Conservation (phyloP, 1,139 yeast species). For the Casaregolazyma suthepensis region DNA sequence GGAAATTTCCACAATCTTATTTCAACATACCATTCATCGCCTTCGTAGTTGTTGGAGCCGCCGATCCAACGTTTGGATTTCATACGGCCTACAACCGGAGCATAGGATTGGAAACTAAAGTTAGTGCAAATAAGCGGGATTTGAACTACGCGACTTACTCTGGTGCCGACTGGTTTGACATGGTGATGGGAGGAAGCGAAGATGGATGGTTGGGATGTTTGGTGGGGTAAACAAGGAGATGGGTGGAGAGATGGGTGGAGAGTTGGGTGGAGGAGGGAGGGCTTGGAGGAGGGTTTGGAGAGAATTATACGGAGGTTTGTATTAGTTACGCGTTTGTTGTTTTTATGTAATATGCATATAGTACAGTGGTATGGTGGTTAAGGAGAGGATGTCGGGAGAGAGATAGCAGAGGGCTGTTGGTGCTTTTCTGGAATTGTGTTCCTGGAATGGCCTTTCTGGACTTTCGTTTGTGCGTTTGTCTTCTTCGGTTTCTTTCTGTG, state of each 20-base stretch:
- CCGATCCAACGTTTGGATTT: constrained; percentile 37
- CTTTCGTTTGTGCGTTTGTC: no score
- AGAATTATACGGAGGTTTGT: no score
- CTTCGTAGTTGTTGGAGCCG: constrained; percentile 31
- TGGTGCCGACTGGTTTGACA: not conserved
- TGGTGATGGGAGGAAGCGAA: not conserved
- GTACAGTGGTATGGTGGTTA: no score
- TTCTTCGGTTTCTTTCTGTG: no score
- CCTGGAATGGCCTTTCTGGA: no score
- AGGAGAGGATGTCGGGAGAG: no score
- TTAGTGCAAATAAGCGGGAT: constrained; percentile 4
- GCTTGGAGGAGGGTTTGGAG: not conserved
- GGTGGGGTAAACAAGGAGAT: not conserved
- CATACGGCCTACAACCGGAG: constrained; percentile 32
- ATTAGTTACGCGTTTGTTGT: no score
- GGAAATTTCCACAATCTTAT: not conserved
- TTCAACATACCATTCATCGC: constrained; percentile 30
- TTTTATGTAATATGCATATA: no score
- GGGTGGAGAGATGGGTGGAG: not conserved
- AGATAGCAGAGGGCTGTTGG: no score
- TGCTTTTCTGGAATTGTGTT: no score
- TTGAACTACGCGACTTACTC: not conserved
- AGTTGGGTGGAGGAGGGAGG: not conserved
- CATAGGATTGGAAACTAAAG: constrained; percentile 19
- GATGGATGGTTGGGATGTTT: not conserved